phyloP scores from a whole-genome alignment of 2,329 filamentous ascomycete genomes.

The Neopestalotiopsis sp. region DNA sequence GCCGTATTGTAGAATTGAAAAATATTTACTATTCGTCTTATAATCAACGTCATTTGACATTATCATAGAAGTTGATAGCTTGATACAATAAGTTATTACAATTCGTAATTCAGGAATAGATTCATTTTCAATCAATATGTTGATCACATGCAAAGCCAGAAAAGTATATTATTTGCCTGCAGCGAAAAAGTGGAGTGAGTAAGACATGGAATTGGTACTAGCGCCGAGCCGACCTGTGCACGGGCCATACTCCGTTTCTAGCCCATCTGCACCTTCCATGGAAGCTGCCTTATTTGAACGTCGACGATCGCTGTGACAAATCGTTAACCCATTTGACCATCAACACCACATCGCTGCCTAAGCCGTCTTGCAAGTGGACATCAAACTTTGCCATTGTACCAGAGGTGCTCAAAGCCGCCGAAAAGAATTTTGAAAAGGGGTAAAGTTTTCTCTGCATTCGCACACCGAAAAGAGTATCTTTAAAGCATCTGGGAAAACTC shows the following conservation, averaged over 20 bases:
- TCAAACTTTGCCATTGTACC: background rate
- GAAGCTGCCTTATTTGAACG: constrained; percentile 2
- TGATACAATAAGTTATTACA: too few relatives aligned
- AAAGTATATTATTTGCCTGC: background rate
- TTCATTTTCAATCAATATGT: background rate
- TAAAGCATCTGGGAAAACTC: background rate
- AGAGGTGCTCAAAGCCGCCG: background rate
- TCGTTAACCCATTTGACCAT: background rate
- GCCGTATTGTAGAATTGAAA: too few relatives aligned
- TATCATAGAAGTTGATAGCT: too few relatives aligned
- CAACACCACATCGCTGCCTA: background rate
- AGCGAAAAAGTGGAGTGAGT: background rate
- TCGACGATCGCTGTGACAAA: background rate
- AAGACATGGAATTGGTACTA: background rate
- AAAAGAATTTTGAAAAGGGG: background rate
- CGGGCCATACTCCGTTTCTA: background rate
- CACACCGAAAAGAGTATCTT: background rate
- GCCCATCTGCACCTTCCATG: background rate
- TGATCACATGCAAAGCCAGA: background rate
- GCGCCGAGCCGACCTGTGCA: background rate
- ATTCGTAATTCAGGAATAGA: too few relatives aligned
- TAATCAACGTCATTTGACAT: too few relatives aligned
- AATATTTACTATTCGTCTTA: too few relatives aligned
- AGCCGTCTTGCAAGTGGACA: background rate
- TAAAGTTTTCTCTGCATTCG: background rate